Evolutionary conservation across 2,329 filamentous ascomycete species (phyloP).

Genomic region (Hypoxylon sp.): DNA sequence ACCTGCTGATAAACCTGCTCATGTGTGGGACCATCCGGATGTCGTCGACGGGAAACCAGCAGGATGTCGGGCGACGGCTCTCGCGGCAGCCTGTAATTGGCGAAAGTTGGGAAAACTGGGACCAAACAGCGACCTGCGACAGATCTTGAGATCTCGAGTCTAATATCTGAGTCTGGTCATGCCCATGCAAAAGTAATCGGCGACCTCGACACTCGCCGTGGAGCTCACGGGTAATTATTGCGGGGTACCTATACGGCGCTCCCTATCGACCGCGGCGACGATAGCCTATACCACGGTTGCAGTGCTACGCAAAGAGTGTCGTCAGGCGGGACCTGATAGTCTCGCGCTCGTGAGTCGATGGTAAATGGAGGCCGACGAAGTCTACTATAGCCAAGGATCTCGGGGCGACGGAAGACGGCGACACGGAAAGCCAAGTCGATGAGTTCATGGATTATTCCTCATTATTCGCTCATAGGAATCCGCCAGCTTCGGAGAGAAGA

Average conservation of each 20-base stretch:
- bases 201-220: constrained; percentile 21
- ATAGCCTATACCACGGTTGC: constrained; percentile 15
- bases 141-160: background rate
- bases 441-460: constrained; percentile 15
- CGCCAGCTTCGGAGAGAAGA: constrained; percentile 5
- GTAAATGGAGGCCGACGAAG: background rate
- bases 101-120: constrained; percentile 6
- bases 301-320: constrained; percentile 8
- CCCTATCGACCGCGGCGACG: background rate
- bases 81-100: constrained; percentile 16
- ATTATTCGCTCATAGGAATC: constrained; percentile 11
- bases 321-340: constrained; percentile 1
- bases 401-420: background rate
- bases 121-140: constrained; percentile 9
- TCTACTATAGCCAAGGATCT: constrained; percentile 10
- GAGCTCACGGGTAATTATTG: constrained; percentile 1
- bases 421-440: constrained; percentile 12
- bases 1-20: constrained; percentile 33
- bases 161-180: background rate
- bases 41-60: constrained; percentile 4
- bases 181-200: constrained; percentile 31
- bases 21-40: constrained; percentile 20
- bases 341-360: constrained; percentile 5
- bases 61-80: constrained; percentile 25
- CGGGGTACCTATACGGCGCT: constrained; percentile 8